Conservation (phyloP, 2,329 filamentous ascomycete species). For the Chalaropsis ovoidea region DNA sequence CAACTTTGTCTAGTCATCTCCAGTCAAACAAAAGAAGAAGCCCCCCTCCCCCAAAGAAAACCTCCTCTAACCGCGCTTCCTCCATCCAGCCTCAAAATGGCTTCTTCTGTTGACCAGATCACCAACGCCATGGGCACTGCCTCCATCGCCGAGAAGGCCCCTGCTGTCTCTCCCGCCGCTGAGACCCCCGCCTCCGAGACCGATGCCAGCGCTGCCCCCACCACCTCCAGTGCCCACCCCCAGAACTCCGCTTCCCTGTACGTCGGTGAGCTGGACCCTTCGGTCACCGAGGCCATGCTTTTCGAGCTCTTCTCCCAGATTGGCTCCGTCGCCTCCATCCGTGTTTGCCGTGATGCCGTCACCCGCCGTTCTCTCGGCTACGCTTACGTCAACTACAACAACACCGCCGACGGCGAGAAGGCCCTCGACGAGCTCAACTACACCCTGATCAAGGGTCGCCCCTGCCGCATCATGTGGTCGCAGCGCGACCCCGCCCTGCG, state of each 20-base stretch:
- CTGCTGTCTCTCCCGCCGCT: slow-evolving; percentile 56
- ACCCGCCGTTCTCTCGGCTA: slow-evolving; percentile 97
- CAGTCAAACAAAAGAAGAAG: neutral
- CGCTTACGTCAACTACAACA: slow-evolving; percentile 99
- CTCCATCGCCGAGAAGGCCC: slow-evolving; percentile 57
- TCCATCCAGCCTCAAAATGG: slow-evolving; percentile 42
- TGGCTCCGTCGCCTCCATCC: slow-evolving; percentile 95
- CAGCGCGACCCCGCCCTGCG: slow-evolving; percentile 97
- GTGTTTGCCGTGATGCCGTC: slow-evolving; percentile 97
- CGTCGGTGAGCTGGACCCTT: slow-evolving; percentile 94
- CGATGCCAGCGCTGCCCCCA: slow-evolving; percentile 55
- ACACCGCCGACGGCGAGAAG: slow-evolving; percentile 89
- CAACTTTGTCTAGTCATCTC: too few species aligned
- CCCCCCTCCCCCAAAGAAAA: too few species aligned
- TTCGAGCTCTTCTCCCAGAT: slow-evolving; percentile 99
- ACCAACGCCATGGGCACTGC: slow-evolving; percentile 65
- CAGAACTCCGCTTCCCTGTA: slow-evolving; percentile 97
- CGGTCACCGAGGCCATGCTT: slow-evolving; percentile 98
- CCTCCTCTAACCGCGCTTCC: neutral
- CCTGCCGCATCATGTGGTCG: slow-evolving; percentile 99
- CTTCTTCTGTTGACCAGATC: slow-evolving; percentile 68
- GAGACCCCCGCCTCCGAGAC: slow-evolving; percentile 58
- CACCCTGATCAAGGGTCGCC: slow-evolving; percentile 95
- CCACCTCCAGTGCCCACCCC: slow-evolving; percentile 64
- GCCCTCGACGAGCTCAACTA: slow-evolving; percentile 99